Evolutionary conservation across 179 eudicot genomes (phyloP), one percentile per base, ranked within the genome.

Genomic region (Silene coronaria): DNA sequence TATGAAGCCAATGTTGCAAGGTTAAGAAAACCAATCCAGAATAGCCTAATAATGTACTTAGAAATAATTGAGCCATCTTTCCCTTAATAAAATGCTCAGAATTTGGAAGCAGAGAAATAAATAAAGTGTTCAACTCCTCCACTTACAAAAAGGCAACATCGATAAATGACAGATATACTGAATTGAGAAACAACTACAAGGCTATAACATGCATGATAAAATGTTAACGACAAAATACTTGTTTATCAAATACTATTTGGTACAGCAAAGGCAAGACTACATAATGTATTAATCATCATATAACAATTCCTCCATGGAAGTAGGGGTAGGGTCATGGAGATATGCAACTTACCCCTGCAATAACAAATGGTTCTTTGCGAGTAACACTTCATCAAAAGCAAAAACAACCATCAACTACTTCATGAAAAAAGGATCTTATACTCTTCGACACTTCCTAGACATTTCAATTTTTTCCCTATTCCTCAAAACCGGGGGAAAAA

Each of bases 1-100:
- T 13, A 36, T 19, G 53, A 24, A 80, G 26, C 64, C 69, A 77
- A 8, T 57, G 45, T 17, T 55, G 34, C 17, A 57, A 75, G 55
- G 34, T 55, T 22, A 23, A 17, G 58, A 51, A 23, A 30, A 55
- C 58, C n/a, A 58, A 59, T 57, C 48, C 62, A 32, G 36, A 38
- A 51, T 14, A 55, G 6, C 22, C 13, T 73, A 59, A 32, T 32
- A 26, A 4, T 6, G 32, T 46, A 30, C 22, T 26, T 42, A 17
- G 6, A 70, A 22, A 26, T 46, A 24, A 70, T 9, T 70, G 59
- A 2, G 14, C 22, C 22, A 17, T 53, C 6, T 2, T 16, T 53
- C 58, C 21, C 58, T 42, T 42, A 42, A 42, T 42, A 42, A 42
- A 42, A 42, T 53, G 21, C 58, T 53, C 19, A 16, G 19, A 14